phyloP scores from a whole-genome alignment of 345 rosid species.

The Salix koriyanagi region DNA sequence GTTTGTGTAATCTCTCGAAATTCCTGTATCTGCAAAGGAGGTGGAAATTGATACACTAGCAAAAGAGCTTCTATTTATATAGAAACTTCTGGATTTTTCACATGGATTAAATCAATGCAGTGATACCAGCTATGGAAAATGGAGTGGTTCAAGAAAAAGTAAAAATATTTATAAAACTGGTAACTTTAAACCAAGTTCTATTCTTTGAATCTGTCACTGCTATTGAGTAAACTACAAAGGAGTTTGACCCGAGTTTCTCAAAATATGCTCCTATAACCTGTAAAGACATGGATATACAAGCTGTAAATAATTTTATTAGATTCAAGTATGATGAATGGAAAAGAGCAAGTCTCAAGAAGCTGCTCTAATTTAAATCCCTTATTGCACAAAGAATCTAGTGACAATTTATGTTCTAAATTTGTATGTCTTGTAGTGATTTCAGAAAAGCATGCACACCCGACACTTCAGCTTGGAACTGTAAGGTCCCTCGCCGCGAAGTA shows the following conservation, averaged over 20 bases:
- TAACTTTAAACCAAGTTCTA: slow-evolving; percentile 54
- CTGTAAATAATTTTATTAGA: slow-evolving; percentile 5
- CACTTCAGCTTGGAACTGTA: slow-evolving; percentile 60
- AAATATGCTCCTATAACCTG: slow-evolving; percentile 96
- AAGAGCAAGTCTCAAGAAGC: slow-evolving; percentile 13
- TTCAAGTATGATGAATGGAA: background rate
- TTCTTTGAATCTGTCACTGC: slow-evolving; percentile 82
- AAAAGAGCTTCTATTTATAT: slow-evolving; percentile 8
- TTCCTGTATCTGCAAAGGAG: slow-evolving; percentile 73
- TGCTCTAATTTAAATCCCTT: slow-evolving; percentile 10
- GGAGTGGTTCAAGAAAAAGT: background rate
- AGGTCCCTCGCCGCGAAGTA: slow-evolving; percentile 44
- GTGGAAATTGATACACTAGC: slow-evolving; percentile 4
- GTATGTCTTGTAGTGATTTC: slow-evolving; percentile 7
- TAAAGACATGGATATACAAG: slow-evolving; percentile 19
- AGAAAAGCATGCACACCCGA: slow-evolving; percentile 47
- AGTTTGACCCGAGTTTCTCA: slow-evolving; percentile 47
- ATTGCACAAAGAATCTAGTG: slow-evolving; percentile 7
- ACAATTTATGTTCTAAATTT: slow-evolving; percentile 2
- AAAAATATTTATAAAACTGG: background rate
- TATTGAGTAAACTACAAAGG: slow-evolving; percentile 97
- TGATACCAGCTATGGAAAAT: background rate
- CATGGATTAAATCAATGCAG: background rate
- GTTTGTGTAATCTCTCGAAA: slow-evolving; percentile 87
- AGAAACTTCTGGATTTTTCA: slow-evolving; percentile 10